These are phyloP conservation scores for Spathaspora boniae DNA, from an alignment of 805 yeast species.

Conservation along the genomic window DNA sequence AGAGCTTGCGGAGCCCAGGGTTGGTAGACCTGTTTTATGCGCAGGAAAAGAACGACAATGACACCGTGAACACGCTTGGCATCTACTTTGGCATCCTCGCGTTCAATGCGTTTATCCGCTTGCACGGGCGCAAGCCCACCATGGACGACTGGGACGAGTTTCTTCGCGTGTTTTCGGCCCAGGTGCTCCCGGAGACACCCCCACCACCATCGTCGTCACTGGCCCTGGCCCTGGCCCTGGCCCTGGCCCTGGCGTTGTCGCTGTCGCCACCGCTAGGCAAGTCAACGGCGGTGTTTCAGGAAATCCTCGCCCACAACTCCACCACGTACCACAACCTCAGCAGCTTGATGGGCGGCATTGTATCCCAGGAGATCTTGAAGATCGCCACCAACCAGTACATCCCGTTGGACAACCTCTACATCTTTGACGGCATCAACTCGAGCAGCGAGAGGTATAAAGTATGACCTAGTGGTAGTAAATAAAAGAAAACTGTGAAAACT, in stretches of 20 bases:
- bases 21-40: constrained; percentile 11
- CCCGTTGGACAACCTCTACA: constrained; percentile 66
- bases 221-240: too few species aligned
- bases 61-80: constrained; percentile 3
- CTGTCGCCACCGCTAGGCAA: constrained; percentile 18
- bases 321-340: constrained; percentile 55
- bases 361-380: constrained; percentile 81
- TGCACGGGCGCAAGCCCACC: constrained; percentile 4
- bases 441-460: constrained; percentile 40
- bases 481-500: too few species aligned
- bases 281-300: constrained; percentile 20
- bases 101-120: not conserved
- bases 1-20: constrained; percentile 15
- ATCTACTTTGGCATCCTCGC: constrained; percentile 1
- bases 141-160: constrained; percentile 13
- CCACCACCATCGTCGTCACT: not conserved
- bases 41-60: constrained; percentile 7
- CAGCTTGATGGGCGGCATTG: constrained; percentile 79
- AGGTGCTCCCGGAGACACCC: constrained; percentile 16
- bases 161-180: constrained; percentile 14
- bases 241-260: too few species aligned
- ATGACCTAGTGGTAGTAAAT: not conserved
- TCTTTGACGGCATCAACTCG: constrained; percentile 70
- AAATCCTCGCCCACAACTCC: constrained; percentile 36
- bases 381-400: constrained; percentile 73